Base-by-base conservation (phyloP, 805 yeast genomes). In the Candida palmyrensis region DNA sequence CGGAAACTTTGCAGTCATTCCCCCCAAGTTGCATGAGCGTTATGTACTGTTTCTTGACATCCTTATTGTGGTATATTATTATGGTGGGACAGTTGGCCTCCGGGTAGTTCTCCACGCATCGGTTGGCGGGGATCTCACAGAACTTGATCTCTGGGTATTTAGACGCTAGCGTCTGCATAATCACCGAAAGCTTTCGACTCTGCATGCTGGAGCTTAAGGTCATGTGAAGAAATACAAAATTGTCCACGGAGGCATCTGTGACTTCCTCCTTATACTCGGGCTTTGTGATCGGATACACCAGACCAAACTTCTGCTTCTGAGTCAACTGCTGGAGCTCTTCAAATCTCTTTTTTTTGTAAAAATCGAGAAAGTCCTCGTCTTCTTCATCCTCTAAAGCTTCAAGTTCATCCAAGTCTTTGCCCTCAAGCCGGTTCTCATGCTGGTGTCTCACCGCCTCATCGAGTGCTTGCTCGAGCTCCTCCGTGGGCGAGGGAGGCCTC, bases 21-120 rank as follows among this genome's bases (percentile, higher is more conserved):
- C 98, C 98, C 7, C 95, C 96, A 29, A 92, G 53, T 46, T 81
- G 77, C 4, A 82, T 71, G 49, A 90, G 66, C 0, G 97, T 90
- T 8, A 92, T 75, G 47, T 66, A 75, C 53, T 92, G 97, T 53
- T 80, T 82, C 16, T 80, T 62, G 6, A 94, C 89, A 42, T 85
- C 78, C 18, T 81, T 82, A 35, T 86, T 75, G 49, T 75, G 74
- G 57, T 92, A 92, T 1, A 92, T 74, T 32, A 92, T 68, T 6
- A 92, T 62, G 0, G 98, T 92, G 2, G 99, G 99, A 47, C 95
- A 83, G 63, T 86, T 89, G 20, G 72, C 55, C 17, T 85, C 90
- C 2, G 98, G 97, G 55, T 89, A 92, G 51, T 81, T 79, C 49
- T 90, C 97, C 43, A 89, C 82, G 33, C 97, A 95, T 56, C 96